Evolutionary conservation across 768 basidiomycete species (phyloP).

Genomic region (Hygrocybe punicea): DNA sequence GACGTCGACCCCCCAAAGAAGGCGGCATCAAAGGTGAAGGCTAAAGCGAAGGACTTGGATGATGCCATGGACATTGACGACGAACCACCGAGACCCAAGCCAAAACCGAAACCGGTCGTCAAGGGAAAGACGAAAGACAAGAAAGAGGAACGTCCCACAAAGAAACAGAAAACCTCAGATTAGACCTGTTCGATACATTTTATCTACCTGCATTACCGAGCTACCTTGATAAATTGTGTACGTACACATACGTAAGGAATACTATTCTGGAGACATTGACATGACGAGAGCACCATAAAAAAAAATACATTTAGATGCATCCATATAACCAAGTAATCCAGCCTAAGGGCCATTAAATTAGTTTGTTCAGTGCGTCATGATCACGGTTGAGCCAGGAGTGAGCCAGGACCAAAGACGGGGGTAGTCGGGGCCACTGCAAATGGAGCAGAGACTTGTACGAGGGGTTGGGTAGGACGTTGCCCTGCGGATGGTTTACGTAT

Average conservation of each 20-base stretch:
- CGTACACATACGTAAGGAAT: neutral
- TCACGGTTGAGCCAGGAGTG: constrained; percentile 53
- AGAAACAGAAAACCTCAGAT: constrained; percentile 63
- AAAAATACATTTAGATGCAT: constrained; percentile 2
- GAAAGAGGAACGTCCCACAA: constrained; percentile 59
- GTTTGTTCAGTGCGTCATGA: neutral
- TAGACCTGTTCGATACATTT: constrained; percentile 23
- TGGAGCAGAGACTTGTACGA: constrained; percentile 42
- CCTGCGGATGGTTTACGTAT: constrained; percentile 38
- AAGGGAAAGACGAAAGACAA: constrained; percentile 40
- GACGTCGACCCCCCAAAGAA: constrained; percentile 45
- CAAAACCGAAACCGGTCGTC: constrained; percentile 46
- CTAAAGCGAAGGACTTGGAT: constrained; percentile 41
- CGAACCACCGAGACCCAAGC: constrained; percentile 39
- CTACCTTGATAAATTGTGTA: neutral
- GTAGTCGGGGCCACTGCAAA: constrained; percentile 28
- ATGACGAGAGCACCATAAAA: neutral
- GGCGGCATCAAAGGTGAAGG: constrained; percentile 41
- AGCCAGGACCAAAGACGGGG: constrained; percentile 70
- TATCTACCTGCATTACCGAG: constrained; percentile 3
- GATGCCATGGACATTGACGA: constrained; percentile 37
- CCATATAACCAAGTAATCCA: too few species aligned
- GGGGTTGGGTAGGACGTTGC: constrained; percentile 29
- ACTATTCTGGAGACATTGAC: neutral
- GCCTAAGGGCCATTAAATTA: constrained; percentile 1